Conservation (phyloP, 345 rosid genomes). For the Eucalyptus cloeziana region DNA sequence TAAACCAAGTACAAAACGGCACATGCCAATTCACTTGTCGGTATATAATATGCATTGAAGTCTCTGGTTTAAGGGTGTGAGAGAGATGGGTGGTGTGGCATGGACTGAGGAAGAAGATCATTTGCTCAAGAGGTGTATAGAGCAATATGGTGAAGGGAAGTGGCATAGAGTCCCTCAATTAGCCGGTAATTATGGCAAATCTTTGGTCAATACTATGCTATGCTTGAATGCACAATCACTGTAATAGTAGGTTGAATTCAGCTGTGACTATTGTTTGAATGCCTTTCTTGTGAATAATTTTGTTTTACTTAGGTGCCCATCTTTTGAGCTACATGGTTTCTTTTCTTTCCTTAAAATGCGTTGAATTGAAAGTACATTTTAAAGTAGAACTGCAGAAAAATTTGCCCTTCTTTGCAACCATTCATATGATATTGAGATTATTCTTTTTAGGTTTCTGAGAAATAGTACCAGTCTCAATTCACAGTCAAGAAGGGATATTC, state of each 20-base stretch:
- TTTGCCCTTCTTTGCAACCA: not conserved
- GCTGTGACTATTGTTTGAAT: not conserved
- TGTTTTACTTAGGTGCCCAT: not conserved
- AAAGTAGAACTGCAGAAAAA: not conserved
- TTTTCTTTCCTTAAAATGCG: not conserved
- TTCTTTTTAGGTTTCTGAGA: not conserved
- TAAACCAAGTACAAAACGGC: not conserved
- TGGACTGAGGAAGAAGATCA: slow-evolving; percentile 44
- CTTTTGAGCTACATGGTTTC: not conserved
- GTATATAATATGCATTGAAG: not conserved
- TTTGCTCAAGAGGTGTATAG: slow-evolving; percentile 28
- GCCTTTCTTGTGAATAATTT: not conserved
- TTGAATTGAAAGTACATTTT: not conserved
- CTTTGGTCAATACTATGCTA: not conserved
- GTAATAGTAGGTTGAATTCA: not conserved
- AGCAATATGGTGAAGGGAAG: slow-evolving; percentile 30
- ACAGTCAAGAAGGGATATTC: not conserved
- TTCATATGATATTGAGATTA: not conserved
- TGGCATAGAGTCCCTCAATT: slow-evolving; percentile 30
- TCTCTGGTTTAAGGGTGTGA: not conserved
- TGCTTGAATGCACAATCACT: not conserved
- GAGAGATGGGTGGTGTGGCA: slow-evolving; percentile 21
- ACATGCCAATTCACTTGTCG: not conserved
- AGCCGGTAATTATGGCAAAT: slow-evolving; percentile 9
- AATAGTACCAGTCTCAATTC: not conserved